Evolutionary conservation across 768 basidiomycete genomes (phyloP), one percentile per base, ranked within the genome.

Genomic region (Mycena crocata): DNA sequence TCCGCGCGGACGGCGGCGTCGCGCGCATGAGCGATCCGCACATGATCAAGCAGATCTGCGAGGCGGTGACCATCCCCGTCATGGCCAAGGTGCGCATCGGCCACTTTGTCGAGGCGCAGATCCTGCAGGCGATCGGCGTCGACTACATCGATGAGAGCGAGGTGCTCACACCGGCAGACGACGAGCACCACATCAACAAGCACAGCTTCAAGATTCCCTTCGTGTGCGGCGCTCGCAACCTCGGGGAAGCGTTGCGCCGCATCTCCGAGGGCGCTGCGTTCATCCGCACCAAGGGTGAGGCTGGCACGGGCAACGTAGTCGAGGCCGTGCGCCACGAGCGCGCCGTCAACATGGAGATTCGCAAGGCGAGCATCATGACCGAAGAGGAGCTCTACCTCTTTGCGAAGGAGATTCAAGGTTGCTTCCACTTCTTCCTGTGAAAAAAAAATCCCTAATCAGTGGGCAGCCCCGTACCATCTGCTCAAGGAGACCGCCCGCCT

Each of bases 241-340:
- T 99, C 32, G 98, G 98, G 58, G 96, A 99, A 80, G 98, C 98
- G 5, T 86, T 99, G 7, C 91, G 98, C 42, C 90, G 98, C 67
- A 98, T 99, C 73, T 94, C 93, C 26, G 98, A 99, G 78, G 98
- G 98, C 49, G 97, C 97, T 2, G 95, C 98, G 0, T 96, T 99
- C 87, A 96, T 99, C 81, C 95, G 98, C 71, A 98, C 97, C 64
- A 99, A 99, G 81, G 97, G 95, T 59, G 92, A 94, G 78, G 92
- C 91, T 21, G 94, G 94, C 23, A 95, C 94, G 0, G 94, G 94
- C 44, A 95, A 95, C 75, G 91, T 95, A 51, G 92, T 95, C 62
- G 94, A 95, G 79, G 98, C 98, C 46, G 98, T 99, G 59, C 90
- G 95, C 66, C 97, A 99, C 82, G 88, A 91, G 67, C 91, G 98